Evolutionary conservation across 1,284 basidiomycete species (phyloP), one percentile per base, ranked within the genome.

Genomic region (Papiliotrema laurentii): DNA sequence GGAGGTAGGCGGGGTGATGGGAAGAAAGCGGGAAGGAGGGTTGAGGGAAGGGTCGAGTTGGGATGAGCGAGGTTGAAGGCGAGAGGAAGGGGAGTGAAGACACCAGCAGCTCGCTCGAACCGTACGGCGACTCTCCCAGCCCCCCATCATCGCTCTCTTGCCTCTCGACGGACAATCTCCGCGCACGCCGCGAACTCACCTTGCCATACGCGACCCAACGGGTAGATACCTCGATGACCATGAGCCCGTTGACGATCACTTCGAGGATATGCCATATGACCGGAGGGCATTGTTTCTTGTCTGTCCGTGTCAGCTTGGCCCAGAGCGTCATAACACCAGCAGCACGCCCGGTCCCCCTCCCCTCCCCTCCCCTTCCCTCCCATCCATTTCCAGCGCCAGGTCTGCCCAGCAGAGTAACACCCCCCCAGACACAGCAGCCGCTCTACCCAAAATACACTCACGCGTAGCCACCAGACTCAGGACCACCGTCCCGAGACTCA

Each of bases 141-240:
- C n/a, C n/a, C n/a, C n/a, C n/a, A n/a, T n/a, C n/a, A n/a, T n/a
- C n/a, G n/a, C n/a, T n/a, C 31, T 33, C 40, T 28, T 22, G 7
- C 9, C 33, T 16, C 10, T 34, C 13, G 30, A 44, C 24, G n/a
- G 18, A 11, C 34, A 45, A 33, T 9, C 30, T 10, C 43, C 18
- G 25, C 16, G 13, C 14, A 28, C 42, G n/a, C 22, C 5, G 13
- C 19, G 39, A 41, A 75, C 85, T 61, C 63, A 94, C 92, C 71
- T 83, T 81, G 54, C 91, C 91, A 63, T 94, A 87, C 1, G 92
- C 92, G 45, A 93, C 77, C 69, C 94, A 86, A 25, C 92, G 82
- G 45, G 92, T 86, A 1, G 79, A 79, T 16, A 97, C 92, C 76
- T 97, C 92, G 21, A 86, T 71, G 50, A 97, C 94, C 92, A 97